Evolutionary conservation across 192 early-diverging fungal species (phyloP).

Genomic region (Coemansia sp.): DNA sequence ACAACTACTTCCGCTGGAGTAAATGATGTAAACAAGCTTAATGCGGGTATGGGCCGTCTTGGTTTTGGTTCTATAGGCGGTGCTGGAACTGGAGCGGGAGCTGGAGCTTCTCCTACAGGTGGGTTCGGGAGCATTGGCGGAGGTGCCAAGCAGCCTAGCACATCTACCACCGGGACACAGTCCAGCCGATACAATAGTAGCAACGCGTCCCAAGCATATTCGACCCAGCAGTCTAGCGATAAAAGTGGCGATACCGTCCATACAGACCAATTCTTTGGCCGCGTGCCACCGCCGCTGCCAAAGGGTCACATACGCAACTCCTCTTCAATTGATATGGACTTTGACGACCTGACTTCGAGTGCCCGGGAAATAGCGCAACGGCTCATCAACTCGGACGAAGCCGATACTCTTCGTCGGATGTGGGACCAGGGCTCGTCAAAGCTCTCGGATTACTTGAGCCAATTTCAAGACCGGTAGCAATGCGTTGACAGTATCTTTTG

Average conservation of each 20-base stretch:
- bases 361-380: slow-evolving; percentile 55
- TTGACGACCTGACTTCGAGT: slow-evolving; percentile 52
- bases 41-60: slow-evolving; percentile 67
- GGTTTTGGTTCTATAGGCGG: slow-evolving; percentile 57
- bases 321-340: slow-evolving; percentile 67
- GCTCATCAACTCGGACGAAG: slow-evolving; percentile 53
- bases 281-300: slow-evolving; percentile 64
- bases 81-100: slow-evolving; percentile 1
- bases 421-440: slow-evolving; percentile 48
- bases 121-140: slow-evolving; percentile 44
- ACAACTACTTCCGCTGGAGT: neutral
- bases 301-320: slow-evolving; percentile 66
- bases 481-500: neutral
- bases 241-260: neutral
- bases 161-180: slow-evolving; percentile 3
- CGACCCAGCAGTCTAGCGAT: neutral
- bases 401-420: slow-evolving; percentile 52
- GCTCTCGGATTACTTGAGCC: slow-evolving; percentile 48
- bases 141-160: neutral
- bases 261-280: slow-evolving; percentile 89
- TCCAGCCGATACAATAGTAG: neutral
- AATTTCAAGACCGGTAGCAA: slow-evolving; percentile 47
- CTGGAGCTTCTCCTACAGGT: neutral
- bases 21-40: slow-evolving; percentile 56
- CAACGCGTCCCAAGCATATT: neutral